phyloP scores from a whole-genome alignment of 179 eudicot species.

The Corrigiola litoralis region DNA sequence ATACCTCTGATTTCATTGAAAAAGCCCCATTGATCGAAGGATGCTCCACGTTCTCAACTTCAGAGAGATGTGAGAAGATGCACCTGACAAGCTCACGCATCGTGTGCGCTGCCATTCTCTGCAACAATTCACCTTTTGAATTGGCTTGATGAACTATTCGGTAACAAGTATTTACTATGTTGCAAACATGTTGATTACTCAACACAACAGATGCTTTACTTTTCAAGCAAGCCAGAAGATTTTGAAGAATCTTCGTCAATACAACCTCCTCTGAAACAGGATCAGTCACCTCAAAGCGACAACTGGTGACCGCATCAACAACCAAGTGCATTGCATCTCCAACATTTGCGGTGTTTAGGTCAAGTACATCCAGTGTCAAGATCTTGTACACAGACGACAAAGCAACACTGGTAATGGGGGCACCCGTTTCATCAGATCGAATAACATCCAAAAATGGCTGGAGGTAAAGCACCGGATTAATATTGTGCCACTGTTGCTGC shows the following conservation, averaged over 20 bases:
- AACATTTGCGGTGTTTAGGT: slow-evolving; percentile 45
- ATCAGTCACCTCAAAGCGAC: slow-evolving; percentile 84
- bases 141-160: slow-evolving; percentile 84
- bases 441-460: slow-evolving; percentile 77
- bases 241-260: slow-evolving; percentile 72
- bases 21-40: slow-evolving; percentile 33
- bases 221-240: slow-evolving; percentile 75
- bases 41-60: slow-evolving; percentile 34
- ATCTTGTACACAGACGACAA: slow-evolving; percentile 71
- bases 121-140: slow-evolving; percentile 70
- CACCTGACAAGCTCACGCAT: slow-evolving; percentile 76
- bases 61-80: slow-evolving; percentile 56
- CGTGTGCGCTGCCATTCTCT: slow-evolving; percentile 71
- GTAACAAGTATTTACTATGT: slow-evolving; percentile 66
- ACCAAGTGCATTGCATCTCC: slow-evolving; percentile 65
- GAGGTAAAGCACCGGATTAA: slow-evolving; percentile 54
- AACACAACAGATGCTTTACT: slow-evolving; percentile 60
- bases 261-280: slow-evolving; percentile 82
- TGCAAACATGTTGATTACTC: slow-evolving; percentile 77
- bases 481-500: slow-evolving; percentile 55
- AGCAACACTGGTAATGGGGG: slow-evolving; percentile 76
- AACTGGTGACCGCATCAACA: slow-evolving; percentile 71
- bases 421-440: slow-evolving; percentile 77
- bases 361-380: slow-evolving; percentile 55
- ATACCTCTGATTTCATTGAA: slow-evolving; percentile 45